Evolutionary conservation across 805 yeast species (phyloP).

Genomic region (Nakazawaea wyomingensis): DNA sequence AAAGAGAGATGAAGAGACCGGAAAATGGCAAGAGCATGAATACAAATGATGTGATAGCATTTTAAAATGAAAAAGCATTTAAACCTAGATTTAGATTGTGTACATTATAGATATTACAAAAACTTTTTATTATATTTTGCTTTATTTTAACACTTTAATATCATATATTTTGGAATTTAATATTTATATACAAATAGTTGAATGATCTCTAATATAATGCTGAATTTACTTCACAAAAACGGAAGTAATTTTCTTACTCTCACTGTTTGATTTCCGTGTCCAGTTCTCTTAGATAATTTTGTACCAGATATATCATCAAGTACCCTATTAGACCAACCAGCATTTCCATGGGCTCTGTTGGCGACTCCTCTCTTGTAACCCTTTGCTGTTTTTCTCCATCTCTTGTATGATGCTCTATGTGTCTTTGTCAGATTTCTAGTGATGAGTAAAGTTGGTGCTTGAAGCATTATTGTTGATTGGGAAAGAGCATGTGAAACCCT

Average conservation of each 20-base stretch:
- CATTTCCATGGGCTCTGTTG: conserved; percentile 90
- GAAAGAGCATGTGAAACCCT: conserved; percentile 3
- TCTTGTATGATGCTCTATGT: conserved; percentile 80
- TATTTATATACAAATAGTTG: too few species aligned
- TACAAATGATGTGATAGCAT: conserved; percentile 29
- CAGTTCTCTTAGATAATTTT: conserved; percentile 43
- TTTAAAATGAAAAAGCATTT: not conserved
- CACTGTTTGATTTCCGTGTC: conserved; percentile 49
- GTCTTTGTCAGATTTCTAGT: conserved; percentile 54
- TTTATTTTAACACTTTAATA: too few species aligned
- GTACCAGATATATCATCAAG: conserved; percentile 57
- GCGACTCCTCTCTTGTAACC: conserved; percentile 65
- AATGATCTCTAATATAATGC: too few species aligned
- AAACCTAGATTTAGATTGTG: not conserved
- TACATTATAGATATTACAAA: not conserved
- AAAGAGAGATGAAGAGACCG: conserved; percentile 38
- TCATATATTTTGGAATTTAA: too few species aligned
- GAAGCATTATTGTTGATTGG: conserved; percentile 8
- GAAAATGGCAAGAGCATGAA: conserved; percentile 52
- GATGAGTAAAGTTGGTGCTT: conserved; percentile 11
- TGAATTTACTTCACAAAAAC: conserved; percentile 29
- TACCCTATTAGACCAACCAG: conserved; percentile 70
- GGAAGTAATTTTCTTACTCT: conserved; percentile 55
- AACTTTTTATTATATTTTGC: too few species aligned
- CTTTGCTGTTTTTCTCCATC: conserved; percentile 74